Percentiles rank a stretch among this genome's conserved stretches.
Conservation (phyloP, 306 rosid species). For the Gastrolobium villosum region DNA sequence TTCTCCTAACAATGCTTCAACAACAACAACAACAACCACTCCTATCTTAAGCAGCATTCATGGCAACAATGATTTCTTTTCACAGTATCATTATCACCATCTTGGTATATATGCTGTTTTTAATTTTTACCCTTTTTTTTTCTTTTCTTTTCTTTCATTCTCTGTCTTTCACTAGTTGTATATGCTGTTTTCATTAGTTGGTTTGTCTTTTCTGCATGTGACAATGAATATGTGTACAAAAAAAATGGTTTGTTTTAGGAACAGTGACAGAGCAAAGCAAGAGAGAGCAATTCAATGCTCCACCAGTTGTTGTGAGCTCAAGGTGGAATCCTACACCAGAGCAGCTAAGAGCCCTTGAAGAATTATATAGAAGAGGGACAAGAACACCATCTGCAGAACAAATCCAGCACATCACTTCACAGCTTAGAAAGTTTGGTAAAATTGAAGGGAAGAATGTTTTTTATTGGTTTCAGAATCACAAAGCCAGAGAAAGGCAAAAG, state of each 20-base stretch:
- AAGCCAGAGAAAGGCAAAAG: slow-evolving; percentile 85
- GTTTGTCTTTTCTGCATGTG: neutral
- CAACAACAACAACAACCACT: slow-evolving; percentile 45
- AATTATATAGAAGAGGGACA: slow-evolving; percentile 71
- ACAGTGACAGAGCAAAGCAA: slow-evolving; percentile 55
- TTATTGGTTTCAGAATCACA: slow-evolving; percentile 87
- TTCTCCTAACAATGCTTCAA: slow-evolving; percentile 47
- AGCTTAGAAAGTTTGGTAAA: slow-evolving; percentile 72
- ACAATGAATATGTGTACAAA: neutral
- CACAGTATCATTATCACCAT: slow-evolving; percentile 70
- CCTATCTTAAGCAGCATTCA: slow-evolving; percentile 51
- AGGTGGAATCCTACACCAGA: slow-evolving; percentile 89
- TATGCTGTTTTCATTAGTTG: neutral
- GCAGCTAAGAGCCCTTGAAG: slow-evolving; percentile 77
- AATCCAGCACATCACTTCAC: slow-evolving; percentile 77
- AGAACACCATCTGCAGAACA: slow-evolving; percentile 72
- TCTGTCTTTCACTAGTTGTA: slow-evolving; percentile 15
- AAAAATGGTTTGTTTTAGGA: slow-evolving; percentile 34
- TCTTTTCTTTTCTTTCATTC: neutral
- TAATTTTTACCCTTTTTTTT: neutral
- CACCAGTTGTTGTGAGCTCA: slow-evolving; percentile 72
- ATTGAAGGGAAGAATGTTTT: slow-evolving; percentile 85
- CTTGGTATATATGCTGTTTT: slow-evolving; percentile 50
- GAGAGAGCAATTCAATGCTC: slow-evolving; percentile 49
- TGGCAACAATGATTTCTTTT: slow-evolving; percentile 48